Base-by-base conservation (phyloP, 169 alveolate species). In the Plasmodium billcollinsi region DNA sequence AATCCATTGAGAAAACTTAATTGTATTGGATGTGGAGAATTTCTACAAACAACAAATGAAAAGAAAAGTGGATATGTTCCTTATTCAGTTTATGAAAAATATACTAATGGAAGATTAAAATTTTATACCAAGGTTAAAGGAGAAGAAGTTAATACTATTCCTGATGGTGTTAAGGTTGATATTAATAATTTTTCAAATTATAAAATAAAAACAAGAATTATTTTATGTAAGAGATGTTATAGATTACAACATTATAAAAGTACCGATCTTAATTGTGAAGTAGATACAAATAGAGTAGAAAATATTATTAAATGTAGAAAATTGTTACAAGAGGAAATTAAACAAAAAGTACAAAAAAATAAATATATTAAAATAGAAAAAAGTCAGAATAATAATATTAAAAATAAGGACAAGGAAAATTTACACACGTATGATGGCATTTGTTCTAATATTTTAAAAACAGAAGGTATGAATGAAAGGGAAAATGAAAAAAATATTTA, bases 81-180 rank as follows among this genome's bases (percentile, higher is more conserved):
- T 33, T 59, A 15, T 86, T 61, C 21, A 24, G 76, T 86, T 73
- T 86, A 86, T 56, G 92, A 86, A 86, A 86, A 86, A 65, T 86
- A 86, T 52, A 89, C 76, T 45, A 67, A 88, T 71, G 94, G 92
- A 29, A 78, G 93, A 45, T 43, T 94, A 74, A 74, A 73, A 24
- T 91, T 91, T 80, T 88, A 88, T 56, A 94, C 96, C 14, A 90
- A 93, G 15, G 88, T 94, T 12, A 88, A 89, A 72, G 96, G 96
- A 14, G 89, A 89, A 43, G 96, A 92, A 52, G 95, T 93, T 21
- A 89, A 80, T 50, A 67, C 89, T 9, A 89, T 89, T 14, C 96
- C 96, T 24, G 96, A 94, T 12, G 96, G 96, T 9, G 91, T 94
- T 20, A 92, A 93, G 66, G 95, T 94, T 15, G 95, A 90, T 73